Conservation (phyloP, 805 yeast species). For the Lipomyces kockii region DNA sequence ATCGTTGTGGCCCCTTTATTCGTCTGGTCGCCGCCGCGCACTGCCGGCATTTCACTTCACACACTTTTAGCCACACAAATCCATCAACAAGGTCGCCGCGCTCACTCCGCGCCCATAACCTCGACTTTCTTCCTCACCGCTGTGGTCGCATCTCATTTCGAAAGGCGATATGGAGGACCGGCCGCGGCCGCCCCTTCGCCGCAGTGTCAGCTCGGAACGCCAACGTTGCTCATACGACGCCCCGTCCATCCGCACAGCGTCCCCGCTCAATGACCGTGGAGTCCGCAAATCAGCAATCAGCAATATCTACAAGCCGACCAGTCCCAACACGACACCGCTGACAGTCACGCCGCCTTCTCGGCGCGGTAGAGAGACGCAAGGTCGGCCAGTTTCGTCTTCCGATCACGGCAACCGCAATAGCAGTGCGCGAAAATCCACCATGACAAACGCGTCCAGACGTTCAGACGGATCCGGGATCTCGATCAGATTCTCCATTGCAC, state of each 20-base stretch:
- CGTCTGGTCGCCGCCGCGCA: neutral
- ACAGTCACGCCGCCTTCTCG: constrained; percentile 4
- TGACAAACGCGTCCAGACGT: constrained; percentile 20
- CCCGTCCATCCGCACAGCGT: constrained; percentile 1
- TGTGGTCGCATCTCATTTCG: neutral
- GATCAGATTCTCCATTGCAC: constrained; percentile 28
- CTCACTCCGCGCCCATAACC: neutral
- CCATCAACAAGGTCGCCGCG: neutral
- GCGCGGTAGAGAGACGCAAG: neutral
- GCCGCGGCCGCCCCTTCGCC: constrained; percentile 7
- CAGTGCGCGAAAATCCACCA: constrained; percentile 14
- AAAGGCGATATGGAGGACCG: constrained; percentile 14
- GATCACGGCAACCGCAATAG: constrained; percentile 11
- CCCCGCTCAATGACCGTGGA: constrained; percentile 10
- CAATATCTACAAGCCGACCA: constrained; percentile 10
- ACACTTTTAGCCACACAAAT: neutral
- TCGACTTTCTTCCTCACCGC: constrained; percentile 7
- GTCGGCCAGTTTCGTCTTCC: constrained; percentile 20
- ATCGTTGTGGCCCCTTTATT: neutral
- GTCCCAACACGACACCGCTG: neutral
- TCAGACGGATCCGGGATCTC: constrained; percentile 35
- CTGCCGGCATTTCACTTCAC: neutral
- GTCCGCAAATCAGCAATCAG: constrained; percentile 10
- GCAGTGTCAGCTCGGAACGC: constrained; percentile 12
- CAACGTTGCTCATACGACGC: neutral